Conservation (phyloP, 2,329 filamentous ascomycete species). For the Zymoseptoria brevis region DNA sequence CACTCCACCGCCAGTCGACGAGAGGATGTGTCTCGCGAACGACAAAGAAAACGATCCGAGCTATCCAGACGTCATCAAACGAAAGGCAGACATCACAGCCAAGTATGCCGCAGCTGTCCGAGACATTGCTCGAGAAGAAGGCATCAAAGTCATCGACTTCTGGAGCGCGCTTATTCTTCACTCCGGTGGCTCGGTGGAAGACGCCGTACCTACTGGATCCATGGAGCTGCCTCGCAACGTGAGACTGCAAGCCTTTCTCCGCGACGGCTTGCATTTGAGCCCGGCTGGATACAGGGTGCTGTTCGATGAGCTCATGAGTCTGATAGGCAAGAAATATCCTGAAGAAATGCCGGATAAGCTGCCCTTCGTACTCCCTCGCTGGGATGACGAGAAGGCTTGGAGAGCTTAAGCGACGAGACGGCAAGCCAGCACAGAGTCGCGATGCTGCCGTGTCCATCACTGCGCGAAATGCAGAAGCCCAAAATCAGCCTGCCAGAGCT, state of each 20-base stretch:
- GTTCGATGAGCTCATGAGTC: slow-evolving; percentile 45
- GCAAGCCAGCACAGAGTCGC: neutral
- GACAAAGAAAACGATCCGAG: slow-evolving; percentile 12
- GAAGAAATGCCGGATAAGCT: slow-evolving; percentile 47
- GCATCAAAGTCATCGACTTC: slow-evolving; percentile 64
- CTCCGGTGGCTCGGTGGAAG: slow-evolving; percentile 43
- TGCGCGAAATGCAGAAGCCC: neutral
- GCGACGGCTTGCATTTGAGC: slow-evolving; percentile 55
- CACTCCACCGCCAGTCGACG: slow-evolving; percentile 57
- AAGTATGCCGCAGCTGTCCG: slow-evolving; percentile 59
- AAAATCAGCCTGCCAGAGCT: neutral
- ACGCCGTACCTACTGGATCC: slow-evolving; percentile 39
- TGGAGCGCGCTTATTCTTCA: slow-evolving; percentile 69
- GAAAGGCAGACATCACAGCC: slow-evolving; percentile 54
- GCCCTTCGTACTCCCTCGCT: slow-evolving; percentile 47
- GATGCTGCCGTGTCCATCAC: too few species aligned
- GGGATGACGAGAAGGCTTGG: slow-evolving; percentile 34
- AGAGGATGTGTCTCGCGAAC: slow-evolving; percentile 12
- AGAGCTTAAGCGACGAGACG: neutral
- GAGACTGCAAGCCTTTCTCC: slow-evolving; percentile 43
- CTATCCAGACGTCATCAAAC: slow-evolving; percentile 24
- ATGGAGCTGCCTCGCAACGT: slow-evolving; percentile 51
- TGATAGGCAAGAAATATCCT: slow-evolving; percentile 46
- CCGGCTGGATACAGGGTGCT: slow-evolving; percentile 49
- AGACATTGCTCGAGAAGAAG: slow-evolving; percentile 49